phyloP scores from a whole-genome alignment of 2,329 filamentous ascomycete species.

The Orbilia quercus region DNA sequence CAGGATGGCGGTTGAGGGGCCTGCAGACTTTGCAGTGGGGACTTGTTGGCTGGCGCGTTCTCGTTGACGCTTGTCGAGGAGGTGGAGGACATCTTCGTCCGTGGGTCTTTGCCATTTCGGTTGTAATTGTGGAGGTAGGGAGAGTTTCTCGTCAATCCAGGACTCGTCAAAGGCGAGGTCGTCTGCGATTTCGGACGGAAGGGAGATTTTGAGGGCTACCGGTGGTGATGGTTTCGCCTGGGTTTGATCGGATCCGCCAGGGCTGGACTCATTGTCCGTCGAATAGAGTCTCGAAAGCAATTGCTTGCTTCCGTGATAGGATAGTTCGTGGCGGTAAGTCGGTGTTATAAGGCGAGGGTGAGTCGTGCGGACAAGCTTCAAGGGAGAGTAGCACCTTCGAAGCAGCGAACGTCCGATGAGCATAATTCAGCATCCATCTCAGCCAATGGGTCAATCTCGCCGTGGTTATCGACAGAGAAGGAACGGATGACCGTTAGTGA shows the following conservation, averaged over 20 bases:
- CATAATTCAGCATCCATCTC: constrained; percentile 55
- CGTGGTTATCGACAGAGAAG: constrained; percentile 22
- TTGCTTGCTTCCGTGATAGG: background rate
- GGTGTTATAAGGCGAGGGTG: constrained; percentile 13
- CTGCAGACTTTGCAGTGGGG: constrained; percentile 1
- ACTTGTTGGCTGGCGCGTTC: constrained; percentile 33
- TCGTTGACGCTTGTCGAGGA: constrained; percentile 40
- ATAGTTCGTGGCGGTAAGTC: background rate
- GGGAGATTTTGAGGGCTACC: constrained; percentile 1
- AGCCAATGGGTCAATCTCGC: constrained; percentile 28
- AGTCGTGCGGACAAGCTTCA: constrained; percentile 19
- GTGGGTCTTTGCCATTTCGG: constrained; percentile 26
- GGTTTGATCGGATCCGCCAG: background rate
- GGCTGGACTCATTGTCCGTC: constrained; percentile 21
- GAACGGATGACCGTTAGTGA: background rate
- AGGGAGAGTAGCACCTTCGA: constrained; percentile 46
- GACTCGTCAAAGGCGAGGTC: constrained; percentile 20
- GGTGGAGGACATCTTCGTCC: constrained; percentile 47
- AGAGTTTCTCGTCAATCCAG: constrained; percentile 21
- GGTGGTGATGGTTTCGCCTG: background rate
- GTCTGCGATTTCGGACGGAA: constrained; percentile 28
- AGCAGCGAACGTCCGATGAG: constrained; percentile 56
- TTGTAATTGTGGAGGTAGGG: background rate
- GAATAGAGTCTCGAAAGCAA: constrained; percentile 4
- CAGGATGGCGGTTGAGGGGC: constrained; percentile 24